Conservation (phyloP, 2,329 filamentous ascomycete genomes). For the Penicillium sp. region DNA sequence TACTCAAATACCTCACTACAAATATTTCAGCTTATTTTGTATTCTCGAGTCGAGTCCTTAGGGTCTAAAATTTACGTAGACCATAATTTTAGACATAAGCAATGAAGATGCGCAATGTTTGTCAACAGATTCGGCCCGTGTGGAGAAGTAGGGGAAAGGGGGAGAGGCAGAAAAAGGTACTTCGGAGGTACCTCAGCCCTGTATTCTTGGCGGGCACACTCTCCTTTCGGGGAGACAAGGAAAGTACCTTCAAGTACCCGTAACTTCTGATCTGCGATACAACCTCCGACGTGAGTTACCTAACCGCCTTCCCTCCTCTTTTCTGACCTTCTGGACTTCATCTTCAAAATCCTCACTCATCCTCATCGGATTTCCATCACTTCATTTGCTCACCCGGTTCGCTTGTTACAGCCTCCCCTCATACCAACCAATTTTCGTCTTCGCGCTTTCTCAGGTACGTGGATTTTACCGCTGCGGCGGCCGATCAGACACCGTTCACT, state of each 20-base stretch:
- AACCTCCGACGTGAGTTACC: slow-evolving; percentile 8
- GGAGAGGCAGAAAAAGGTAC: slow-evolving; percentile 6
- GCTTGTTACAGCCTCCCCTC: slow-evolving; percentile 2
- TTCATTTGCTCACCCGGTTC: slow-evolving; percentile 4
- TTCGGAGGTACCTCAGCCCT: slow-evolving; percentile 9
- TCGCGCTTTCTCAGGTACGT: slow-evolving; percentile 4
- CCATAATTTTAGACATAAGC: background rate
- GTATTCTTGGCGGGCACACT: slow-evolving; percentile 5
- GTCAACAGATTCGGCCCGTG: background rate
- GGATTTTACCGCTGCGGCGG: slow-evolving; percentile 3
- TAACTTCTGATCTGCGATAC: slow-evolving; percentile 4
- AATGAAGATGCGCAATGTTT: background rate
- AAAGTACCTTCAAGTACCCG: slow-evolving; percentile 12
- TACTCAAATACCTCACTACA: background rate
- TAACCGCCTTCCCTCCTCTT: slow-evolving; percentile 13
- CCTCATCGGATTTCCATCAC: background rate
- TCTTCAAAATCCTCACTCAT: background rate
- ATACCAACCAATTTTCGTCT: slow-evolving; percentile 3
- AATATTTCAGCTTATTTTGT: no score
- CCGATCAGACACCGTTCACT: background rate
- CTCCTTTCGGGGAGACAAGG: slow-evolving; percentile 1
- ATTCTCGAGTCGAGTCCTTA: background rate
- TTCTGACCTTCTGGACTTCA: background rate
- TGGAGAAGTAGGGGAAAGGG: slow-evolving; percentile 8
- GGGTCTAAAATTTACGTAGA: background rate